Conservation (phyloP, 1,284 basidiomycete genomes). For the Malassezia arunalokei region DNA sequence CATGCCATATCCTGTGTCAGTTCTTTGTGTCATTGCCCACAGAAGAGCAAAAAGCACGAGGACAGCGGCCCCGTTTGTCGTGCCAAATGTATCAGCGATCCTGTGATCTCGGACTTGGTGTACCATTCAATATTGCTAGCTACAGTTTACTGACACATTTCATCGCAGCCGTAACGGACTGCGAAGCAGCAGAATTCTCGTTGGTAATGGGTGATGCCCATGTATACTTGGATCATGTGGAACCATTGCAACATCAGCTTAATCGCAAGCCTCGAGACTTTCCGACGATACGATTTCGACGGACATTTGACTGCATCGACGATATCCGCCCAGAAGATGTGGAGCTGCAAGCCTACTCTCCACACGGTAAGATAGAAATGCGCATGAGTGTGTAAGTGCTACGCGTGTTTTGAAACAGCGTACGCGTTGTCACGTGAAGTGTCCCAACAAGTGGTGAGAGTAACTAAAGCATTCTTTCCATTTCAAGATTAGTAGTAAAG, state of each 20-base stretch:
- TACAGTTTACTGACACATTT: constrained; percentile 93
- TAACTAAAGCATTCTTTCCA: neutral
- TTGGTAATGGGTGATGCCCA: constrained; percentile 91
- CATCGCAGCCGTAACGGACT: constrained; percentile 79
- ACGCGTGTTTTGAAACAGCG: neutral
- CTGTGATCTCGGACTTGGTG: constrained; percentile 83
- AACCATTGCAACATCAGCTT: constrained; percentile 69
- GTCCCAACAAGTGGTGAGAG: neutral
- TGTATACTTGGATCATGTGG: constrained; percentile 84
- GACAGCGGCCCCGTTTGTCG: constrained; percentile 51
- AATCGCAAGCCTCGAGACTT: constrained; percentile 66
- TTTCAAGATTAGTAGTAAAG: neutral
- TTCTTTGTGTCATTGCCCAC: constrained; percentile 85
- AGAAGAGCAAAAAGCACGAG: constrained; percentile 27
- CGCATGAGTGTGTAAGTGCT: constrained; percentile 76
- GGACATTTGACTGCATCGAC: constrained; percentile 61
- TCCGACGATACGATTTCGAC: constrained; percentile 63
- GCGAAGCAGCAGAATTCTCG: constrained; percentile 73
- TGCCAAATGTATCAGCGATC: constrained; percentile 98
- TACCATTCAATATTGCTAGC: constrained; percentile 94
- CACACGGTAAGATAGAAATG: constrained; percentile 79
- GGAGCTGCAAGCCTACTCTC: constrained; percentile 71
- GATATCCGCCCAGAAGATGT: constrained; percentile 72
- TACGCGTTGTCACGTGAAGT: neutral
- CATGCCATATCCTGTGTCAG: constrained; percentile 96